A percentile compares a stretch with the other conserved stretches of the same genome.
Conservation (phyloP, 169 alveolate genomes). For the Plasmodium inui region DNA sequence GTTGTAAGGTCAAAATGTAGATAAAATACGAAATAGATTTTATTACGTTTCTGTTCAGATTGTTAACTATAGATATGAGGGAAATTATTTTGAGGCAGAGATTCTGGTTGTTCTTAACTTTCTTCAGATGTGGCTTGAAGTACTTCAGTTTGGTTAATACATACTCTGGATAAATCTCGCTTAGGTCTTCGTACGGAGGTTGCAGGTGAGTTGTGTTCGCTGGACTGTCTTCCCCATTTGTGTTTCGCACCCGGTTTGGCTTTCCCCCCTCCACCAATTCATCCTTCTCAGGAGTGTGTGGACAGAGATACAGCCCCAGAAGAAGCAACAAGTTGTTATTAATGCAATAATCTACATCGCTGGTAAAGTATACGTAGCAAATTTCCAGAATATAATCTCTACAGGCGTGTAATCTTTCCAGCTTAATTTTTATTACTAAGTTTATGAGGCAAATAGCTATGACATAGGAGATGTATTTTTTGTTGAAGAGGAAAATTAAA, state of each 20-base stretch:
- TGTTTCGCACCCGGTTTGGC: background rate
- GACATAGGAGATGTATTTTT: conserved; percentile 37
- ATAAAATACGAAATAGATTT: conserved; percentile 45
- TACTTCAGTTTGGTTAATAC: conserved; percentile 26
- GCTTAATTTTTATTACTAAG: conserved; percentile 45
- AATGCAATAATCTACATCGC: conserved; percentile 33
- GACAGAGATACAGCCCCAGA: conserved; percentile 49
- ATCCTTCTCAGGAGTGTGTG: conserved; percentile 4
- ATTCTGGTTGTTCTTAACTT: conserved; percentile 43
- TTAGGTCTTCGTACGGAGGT: background rate
- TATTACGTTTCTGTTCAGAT: background rate
- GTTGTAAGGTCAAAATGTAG: conserved; percentile 34
- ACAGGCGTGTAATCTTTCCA: conserved; percentile 40
- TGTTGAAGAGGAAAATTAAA: conserved; percentile 55
- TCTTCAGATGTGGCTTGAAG: conserved; percentile 50
- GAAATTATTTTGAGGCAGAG: conserved; percentile 56
- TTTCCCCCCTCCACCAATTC: background rate
- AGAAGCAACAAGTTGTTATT: conserved; percentile 25
- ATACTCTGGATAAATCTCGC: conserved; percentile 22
- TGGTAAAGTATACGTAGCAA: conserved; percentile 4
- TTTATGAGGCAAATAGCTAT: conserved; percentile 40
- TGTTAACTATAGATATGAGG: conserved; percentile 39
- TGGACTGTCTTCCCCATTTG: background rate
- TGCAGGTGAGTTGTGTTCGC: background rate
- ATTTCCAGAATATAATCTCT: conserved; percentile 29